Percentiles rank a stretch among this genome's conserved stretches.
phyloP scores from a whole-genome alignment of 768 basidiomycete genomes.

The Phaeotremella skinneri region DNA sequence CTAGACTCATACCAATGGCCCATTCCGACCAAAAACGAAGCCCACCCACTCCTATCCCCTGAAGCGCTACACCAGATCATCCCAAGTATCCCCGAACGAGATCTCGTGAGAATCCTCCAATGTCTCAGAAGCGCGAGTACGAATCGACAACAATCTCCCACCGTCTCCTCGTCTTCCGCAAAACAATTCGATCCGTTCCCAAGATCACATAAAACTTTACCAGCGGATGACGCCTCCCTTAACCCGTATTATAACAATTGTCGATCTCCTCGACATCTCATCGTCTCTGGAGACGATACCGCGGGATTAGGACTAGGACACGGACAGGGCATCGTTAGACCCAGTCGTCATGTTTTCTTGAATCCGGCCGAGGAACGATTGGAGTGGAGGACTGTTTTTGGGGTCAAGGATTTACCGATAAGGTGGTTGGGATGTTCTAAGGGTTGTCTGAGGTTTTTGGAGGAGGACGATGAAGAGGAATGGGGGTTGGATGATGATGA shows the following conservation, averaged over 20 bases:
- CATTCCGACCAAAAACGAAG: conserved; percentile 17
- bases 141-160: not conserved
- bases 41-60: conserved; percentile 38
- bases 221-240: conserved; percentile 41
- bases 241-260: conserved; percentile 48
- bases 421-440: conserved; percentile 45
- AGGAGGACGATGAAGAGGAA: conserved; percentile 27
- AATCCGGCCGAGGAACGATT: conserved; percentile 44
- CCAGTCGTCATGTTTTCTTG: conserved; percentile 38
- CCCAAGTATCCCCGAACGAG: conserved; percentile 17
- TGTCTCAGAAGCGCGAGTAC: conserved; percentile 23
- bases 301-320: no score
- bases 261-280: conserved; percentile 39
- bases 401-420: conserved; percentile 31
- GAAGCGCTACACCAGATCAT: conserved; percentile 27
- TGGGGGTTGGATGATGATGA: conserved; percentile 21
- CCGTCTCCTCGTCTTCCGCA: not conserved
- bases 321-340: conserved; percentile 4
- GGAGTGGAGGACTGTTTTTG: conserved; percentile 42
- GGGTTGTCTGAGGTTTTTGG: conserved; percentile 46
- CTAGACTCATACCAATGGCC: conserved; percentile 42
- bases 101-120: conserved; percentile 27
- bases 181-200: conserved; percentile 24
- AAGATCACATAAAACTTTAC: conserved; percentile 17
- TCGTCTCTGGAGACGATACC: not conserved